Evolutionary conservation across 176 grass and related monocot genomes (phyloP), one percentile per base, ranked within the genome.

Genomic region (Saccharum spontaneum): DNA sequence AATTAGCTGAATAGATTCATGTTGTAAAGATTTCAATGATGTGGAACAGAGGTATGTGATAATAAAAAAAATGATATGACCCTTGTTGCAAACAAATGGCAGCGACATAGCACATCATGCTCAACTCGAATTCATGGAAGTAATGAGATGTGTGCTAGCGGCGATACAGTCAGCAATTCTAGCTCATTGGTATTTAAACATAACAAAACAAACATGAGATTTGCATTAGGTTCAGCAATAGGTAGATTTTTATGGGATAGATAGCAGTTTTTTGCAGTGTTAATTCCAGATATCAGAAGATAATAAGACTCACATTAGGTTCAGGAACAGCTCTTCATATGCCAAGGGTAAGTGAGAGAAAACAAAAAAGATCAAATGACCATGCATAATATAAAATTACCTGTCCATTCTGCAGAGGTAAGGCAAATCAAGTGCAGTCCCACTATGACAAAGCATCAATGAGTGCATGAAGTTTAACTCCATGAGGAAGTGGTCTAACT

Each of bases 361-460:
- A 61, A 60, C 1, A 8, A 52, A 23, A 59, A 39, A 54, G 26
- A 73, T 23, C n/a, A 17, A 43, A 61, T 33, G 33, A 74, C 18
- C 17, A 60, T 43, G 34, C 41, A 23, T 15, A 39, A 82, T 43
- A 70, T 12, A 76, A 87, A 87, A 10, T 61, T 76, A 95, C 96
- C 91, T 88, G 71, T 92, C 33, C 97, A 99, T 99, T 83, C 93
- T 91, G 90, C 97, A 99, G 44, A 96, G 90, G 70, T 89, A 99
- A 46, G 94, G 91, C 68, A 99, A 84, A 92, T 99, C 97, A 76
- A 99, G 94, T 22, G 92, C 86, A 36, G 97, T 99, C 57, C 97
- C 97, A 77, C 97, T 99, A 68, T 99, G 97, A 83, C 97, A 99
- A 99, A 63, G 97, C 90, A 86, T 99, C 97, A 66, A 99, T 94